Percentiles rank a stretch among this genome's conserved stretches.
Conservation (phyloP, 2,329 filamentous ascomycete species). For the Hypoxylon sp. region DNA sequence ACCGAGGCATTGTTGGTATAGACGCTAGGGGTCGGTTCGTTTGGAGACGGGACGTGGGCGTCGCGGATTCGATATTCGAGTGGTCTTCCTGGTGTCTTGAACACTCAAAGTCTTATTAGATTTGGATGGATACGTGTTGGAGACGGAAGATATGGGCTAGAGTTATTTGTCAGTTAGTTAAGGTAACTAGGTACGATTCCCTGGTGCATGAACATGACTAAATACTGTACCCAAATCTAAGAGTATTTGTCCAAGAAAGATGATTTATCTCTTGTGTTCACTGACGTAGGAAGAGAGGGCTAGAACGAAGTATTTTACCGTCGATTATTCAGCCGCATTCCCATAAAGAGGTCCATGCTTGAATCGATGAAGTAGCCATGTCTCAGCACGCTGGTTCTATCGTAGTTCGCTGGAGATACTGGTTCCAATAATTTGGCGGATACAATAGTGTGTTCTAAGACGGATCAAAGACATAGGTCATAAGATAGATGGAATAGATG, state of each 20-base stretch:
- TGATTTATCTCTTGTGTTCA: background rate
- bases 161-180: background rate
- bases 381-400: background rate
- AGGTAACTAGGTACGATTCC: background rate
- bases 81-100: background rate
- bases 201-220: background rate
- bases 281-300: background rate
- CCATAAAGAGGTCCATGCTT: background rate
- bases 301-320: background rate
- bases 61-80: background rate
- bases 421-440: background rate
- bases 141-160: background rate
- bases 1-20: background rate
- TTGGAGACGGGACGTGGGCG: background rate
- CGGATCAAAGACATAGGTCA: background rate
- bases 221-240: background rate
- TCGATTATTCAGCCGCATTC: background rate
- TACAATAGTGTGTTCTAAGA: background rate
- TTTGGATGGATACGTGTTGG: background rate
- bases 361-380: background rate
- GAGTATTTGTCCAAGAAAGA: background rate
- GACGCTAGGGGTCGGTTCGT: background rate
- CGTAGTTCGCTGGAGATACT: background rate
- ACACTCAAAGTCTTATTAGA: background rate
- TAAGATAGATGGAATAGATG: background rate